These are phyloP conservation scores for Rhazya stricta DNA, from an alignment of 257 asterid species.

Conservation along the genomic window DNA sequence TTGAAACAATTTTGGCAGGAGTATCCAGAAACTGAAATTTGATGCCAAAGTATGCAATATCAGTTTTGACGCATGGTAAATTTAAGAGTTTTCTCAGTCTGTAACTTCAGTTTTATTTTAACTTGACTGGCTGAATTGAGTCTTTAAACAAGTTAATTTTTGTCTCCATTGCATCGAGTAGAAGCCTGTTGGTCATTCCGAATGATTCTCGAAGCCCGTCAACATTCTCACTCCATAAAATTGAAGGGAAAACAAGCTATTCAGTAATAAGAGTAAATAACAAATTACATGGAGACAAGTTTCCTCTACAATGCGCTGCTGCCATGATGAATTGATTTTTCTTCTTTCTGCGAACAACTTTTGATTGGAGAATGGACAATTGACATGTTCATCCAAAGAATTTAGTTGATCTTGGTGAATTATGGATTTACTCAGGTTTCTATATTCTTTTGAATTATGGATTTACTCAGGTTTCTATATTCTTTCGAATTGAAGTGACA, in stretches of 20 bases:
- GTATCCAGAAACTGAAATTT: background rate
- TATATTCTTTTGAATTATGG: background rate
- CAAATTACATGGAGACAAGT: background rate
- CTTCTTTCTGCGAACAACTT: background rate
- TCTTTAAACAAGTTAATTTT: background rate
- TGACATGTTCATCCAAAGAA: background rate
- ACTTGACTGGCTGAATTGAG: background rate
- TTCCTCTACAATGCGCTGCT: background rate
- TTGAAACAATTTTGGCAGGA: background rate
- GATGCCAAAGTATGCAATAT: background rate
- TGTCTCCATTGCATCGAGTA: background rate
- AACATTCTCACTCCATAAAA: background rate
- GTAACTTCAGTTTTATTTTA: slow-evolving; percentile 1
- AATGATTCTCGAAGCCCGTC: background rate
- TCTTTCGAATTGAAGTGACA: background rate
- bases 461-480: background rate
- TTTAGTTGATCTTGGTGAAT: too few species aligned
- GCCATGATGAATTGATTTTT: background rate
- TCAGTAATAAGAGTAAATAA: background rate
- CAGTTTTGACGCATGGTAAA: background rate
- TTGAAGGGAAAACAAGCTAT: background rate
- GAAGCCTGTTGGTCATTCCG: background rate
- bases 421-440: background rate
- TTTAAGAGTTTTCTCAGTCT: background rate
- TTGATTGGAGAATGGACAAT: background rate